A percentile compares a stretch with the other conserved stretches of the same genome.
Evolutionary conservation across 106 monocot species (phyloP).

Genomic region (Dendrobium officinale): DNA sequence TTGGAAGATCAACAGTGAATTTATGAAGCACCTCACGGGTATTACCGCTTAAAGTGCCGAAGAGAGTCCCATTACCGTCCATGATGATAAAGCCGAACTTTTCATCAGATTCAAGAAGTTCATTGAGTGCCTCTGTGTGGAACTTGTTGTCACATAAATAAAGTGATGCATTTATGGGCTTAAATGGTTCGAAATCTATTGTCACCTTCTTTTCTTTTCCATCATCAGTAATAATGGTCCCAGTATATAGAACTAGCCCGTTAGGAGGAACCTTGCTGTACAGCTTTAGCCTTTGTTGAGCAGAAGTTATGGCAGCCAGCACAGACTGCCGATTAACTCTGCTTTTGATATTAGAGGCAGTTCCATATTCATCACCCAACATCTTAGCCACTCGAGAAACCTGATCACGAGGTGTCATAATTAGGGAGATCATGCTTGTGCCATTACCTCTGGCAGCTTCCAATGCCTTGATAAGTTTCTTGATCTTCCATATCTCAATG

Average conservation of each 20-base stretch:
- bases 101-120: constrained; percentile 33
- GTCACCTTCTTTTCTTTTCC: constrained; percentile 59
- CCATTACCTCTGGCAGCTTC: constrained; percentile 59
- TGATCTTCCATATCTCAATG: constrained; percentile 39
- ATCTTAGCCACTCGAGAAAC: constrained; percentile 20
- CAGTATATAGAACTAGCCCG: constrained; percentile 45
- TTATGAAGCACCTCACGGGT: constrained; percentile 39
- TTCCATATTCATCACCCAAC: constrained; percentile 28
- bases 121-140: constrained; percentile 24
- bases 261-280: constrained; percentile 26
- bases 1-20: constrained; percentile 54
- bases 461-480: constrained; percentile 48
- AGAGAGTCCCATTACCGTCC: constrained; percentile 59
- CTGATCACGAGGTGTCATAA: constrained; percentile 23
- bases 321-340: constrained; percentile 59
- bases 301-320: constrained; percentile 44
- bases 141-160: constrained; percentile 23
- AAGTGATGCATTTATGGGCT: constrained; percentile 21
- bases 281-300: constrained; percentile 32
- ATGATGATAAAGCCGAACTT: constrained; percentile 37
- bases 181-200: constrained; percentile 23
- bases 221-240: constrained; percentile 49
- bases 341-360: constrained; percentile 29
- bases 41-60: constrained; percentile 60
- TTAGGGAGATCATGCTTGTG: constrained; percentile 51